These are phyloP conservation scores for Gelatoporia subvermispora DNA, from an alignment of 768 basidiomycete species.

Conservation along the genomic window DNA sequence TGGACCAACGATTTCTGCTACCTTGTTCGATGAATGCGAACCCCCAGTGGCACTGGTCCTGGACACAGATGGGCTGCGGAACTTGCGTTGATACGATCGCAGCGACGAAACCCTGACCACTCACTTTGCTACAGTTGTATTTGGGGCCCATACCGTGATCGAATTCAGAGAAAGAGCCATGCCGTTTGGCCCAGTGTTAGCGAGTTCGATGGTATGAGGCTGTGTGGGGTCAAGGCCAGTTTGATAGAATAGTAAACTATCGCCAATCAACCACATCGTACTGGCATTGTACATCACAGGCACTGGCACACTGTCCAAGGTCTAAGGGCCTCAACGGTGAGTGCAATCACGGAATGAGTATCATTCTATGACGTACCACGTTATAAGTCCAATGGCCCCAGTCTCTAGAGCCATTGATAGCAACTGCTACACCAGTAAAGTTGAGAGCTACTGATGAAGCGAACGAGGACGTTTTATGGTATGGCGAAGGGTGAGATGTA, in stretches of 20 bases:
- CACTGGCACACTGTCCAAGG: conserved; percentile 34
- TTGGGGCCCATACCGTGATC: conserved; percentile 7
- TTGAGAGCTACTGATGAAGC: conserved; percentile 37
- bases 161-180: conserved; percentile 7
- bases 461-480: conserved; percentile 23
- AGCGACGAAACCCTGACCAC: too few relatives aligned
- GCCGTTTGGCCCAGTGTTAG: conserved; percentile 35
- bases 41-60: too few relatives aligned
- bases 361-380: conserved; percentile 15
- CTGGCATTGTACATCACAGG: conserved; percentile 35
- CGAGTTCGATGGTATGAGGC: conserved; percentile 45
- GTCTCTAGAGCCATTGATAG: conserved; percentile 13
- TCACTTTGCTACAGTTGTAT: neutral
- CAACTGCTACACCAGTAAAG: conserved; percentile 36
- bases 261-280: conserved; percentile 34
- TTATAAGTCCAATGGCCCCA: conserved; percentile 22
- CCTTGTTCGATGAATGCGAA: conserved; percentile 1
- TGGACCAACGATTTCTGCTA: conserved; percentile 14
- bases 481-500: conserved; percentile 15
- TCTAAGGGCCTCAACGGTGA: conserved; percentile 46
- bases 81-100: too few relatives aligned
- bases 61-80: too few relatives aligned
- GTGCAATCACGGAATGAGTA: conserved; percentile 40
- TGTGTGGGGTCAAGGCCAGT: conserved; percentile 48
- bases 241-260: conserved; percentile 56